These are phyloP conservation scores for Colletotrichum endophyticum DNA, from an alignment of 2,329 filamentous ascomycete genomes.

Conservation along the genomic window DNA sequence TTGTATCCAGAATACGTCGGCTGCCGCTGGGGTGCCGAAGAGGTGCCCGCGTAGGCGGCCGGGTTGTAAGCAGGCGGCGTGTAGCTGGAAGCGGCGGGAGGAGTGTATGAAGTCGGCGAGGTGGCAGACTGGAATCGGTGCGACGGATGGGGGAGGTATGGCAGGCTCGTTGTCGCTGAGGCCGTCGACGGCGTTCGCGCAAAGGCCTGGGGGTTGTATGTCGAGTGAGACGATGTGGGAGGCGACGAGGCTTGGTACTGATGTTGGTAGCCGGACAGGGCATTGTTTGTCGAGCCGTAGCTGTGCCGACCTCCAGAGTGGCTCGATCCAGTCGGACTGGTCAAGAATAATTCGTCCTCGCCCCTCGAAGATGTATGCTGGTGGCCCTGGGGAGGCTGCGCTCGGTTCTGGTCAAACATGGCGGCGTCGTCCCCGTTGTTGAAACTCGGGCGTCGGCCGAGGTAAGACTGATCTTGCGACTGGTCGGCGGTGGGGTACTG, in stretches of 20 bases:
- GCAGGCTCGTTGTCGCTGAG: slow-evolving; percentile 47
- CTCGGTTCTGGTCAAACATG: slow-evolving; percentile 30
- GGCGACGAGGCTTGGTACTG: slow-evolving; percentile 53
- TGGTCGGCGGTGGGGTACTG: slow-evolving; percentile 62
- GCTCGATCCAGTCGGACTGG: slow-evolving; percentile 45
- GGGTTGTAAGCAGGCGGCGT: slow-evolving; percentile 63
- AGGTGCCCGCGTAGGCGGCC: slow-evolving; percentile 59
- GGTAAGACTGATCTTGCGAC: slow-evolving; percentile 42
- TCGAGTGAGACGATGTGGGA: slow-evolving; percentile 48
- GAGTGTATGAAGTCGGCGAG: slow-evolving; percentile 37
- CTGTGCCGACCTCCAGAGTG: slow-evolving; percentile 31
- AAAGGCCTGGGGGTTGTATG: slow-evolving; percentile 77
- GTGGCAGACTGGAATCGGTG: slow-evolving; percentile 42
- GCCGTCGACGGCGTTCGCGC: slow-evolving; percentile 60
- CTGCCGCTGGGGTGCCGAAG: slow-evolving; percentile 53
- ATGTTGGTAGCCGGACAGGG: slow-evolving; percentile 57
- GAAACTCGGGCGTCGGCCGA: slow-evolving; percentile 70
- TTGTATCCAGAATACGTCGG: slow-evolving; percentile 54
- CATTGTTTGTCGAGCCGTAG: slow-evolving; percentile 49
- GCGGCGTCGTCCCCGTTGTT: slow-evolving; percentile 75
- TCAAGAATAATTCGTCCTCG: slow-evolving; percentile 70
- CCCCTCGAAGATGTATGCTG: slow-evolving; percentile 34
- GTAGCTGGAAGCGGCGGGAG: slow-evolving; percentile 46
- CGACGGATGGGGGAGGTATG: slow-evolving; percentile 51
- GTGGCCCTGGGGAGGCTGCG: slow-evolving; percentile 18